These are phyloP conservation scores for Sordariomycetes sp. DNA, from an alignment of 2,329 filamentous ascomycete species.

Conservation along the genomic window DNA sequence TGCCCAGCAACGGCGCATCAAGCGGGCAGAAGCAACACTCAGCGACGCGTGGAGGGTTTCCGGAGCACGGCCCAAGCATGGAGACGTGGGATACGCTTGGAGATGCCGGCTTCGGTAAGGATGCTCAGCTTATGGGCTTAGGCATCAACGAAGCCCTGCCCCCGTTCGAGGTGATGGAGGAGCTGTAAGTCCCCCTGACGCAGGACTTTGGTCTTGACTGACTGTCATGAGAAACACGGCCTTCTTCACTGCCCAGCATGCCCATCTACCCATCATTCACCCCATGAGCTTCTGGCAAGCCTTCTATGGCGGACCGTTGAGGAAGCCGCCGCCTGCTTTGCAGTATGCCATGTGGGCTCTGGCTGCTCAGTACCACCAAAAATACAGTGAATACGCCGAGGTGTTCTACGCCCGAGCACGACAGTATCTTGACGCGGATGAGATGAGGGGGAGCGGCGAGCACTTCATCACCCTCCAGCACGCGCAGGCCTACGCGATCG, in stretches of 20 bases:
- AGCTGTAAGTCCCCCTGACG: slow-evolving; percentile 50
- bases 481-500: slow-evolving; percentile 70
- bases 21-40: slow-evolving; percentile 3
- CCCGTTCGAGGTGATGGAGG: slow-evolving; percentile 68
- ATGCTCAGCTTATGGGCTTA: slow-evolving; percentile 55
- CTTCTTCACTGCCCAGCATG: slow-evolving; percentile 70
- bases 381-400: slow-evolving; percentile 63
- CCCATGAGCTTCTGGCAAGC: slow-evolving; percentile 64
- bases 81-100: not conserved
- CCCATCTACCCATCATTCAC: slow-evolving; percentile 69
- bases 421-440: slow-evolving; percentile 75
- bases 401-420: slow-evolving; percentile 75
- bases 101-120: not conserved
- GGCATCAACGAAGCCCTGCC: slow-evolving; percentile 78
- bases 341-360: slow-evolving; percentile 86
- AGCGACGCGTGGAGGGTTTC: too few relatives aligned
- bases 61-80: not conserved
- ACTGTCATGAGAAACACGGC: slow-evolving; percentile 46
- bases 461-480: slow-evolving; percentile 69
- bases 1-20: slow-evolving; percentile 2
- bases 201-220: not conserved
- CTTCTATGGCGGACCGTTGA: slow-evolving; percentile 61
- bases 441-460: slow-evolving; percentile 80
- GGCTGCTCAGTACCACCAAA: slow-evolving; percentile 61
- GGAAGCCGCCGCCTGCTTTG: slow-evolving; percentile 73